These are phyloP conservation scores for Yamadazyma tumulicola DNA, from an alignment of 805 yeast genomes.

Conservation along the genomic window DNA sequence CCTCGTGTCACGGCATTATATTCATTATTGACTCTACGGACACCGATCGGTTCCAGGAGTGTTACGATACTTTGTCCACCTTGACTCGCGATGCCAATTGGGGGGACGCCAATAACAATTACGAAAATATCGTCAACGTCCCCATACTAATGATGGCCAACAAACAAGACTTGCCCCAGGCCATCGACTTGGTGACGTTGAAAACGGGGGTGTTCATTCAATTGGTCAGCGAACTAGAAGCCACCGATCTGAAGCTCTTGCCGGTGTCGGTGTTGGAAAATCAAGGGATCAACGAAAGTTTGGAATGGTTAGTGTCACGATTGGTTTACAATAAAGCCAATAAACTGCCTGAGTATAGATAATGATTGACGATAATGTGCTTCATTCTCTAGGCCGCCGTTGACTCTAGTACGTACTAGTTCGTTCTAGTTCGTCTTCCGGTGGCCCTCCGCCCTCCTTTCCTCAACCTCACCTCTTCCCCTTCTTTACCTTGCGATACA, in stretches of 20 bases:
- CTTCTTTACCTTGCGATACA: too few species aligned
- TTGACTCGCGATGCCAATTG: constrained; percentile 45
- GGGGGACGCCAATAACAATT: constrained; percentile 17
- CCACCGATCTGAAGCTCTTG: constrained; percentile 84
- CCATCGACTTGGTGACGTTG: constrained; percentile 49
- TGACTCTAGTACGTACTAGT: too few species aligned
- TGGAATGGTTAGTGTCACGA: constrained; percentile 82
- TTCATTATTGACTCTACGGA: constrained; percentile 93
- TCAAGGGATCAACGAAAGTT: constrained; percentile 80
- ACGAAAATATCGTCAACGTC: constrained; percentile 47
- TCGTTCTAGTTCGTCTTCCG: too few species aligned
- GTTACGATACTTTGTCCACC: constrained; percentile 60
- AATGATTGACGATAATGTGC: constrained; percentile 6
- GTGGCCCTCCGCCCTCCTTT: too few species aligned
- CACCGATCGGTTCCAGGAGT: constrained; percentile 75
- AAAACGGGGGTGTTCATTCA: constrained; percentile 79
- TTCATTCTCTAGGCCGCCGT: too few species aligned
- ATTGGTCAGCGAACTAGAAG: constrained; percentile 79
- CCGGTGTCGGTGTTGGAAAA: constrained; percentile 85
- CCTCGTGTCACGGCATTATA: constrained; percentile 84
- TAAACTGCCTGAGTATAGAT: constrained; percentile 55
- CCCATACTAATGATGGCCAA: constrained; percentile 95
- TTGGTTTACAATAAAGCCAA: constrained; percentile 62
- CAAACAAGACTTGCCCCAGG: constrained; percentile 72
- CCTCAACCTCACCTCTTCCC: too few species aligned